Conservation (phyloP, 306 rosid genomes). For the Ochetophila trinervis region DNA sequence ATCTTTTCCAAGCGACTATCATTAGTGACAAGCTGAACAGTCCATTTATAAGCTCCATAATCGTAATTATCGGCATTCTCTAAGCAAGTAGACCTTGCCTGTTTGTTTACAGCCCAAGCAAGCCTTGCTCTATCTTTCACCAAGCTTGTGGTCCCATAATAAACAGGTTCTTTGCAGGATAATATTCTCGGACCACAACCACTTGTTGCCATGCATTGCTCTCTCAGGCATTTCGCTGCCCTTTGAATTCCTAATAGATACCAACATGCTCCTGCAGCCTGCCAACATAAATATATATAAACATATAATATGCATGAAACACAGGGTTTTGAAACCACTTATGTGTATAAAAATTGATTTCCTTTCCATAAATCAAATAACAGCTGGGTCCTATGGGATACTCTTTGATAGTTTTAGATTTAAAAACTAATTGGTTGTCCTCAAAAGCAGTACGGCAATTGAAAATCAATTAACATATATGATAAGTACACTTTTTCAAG, state of each 20-base stretch:
- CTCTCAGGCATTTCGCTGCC: conserved; percentile 62
- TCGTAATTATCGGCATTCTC: conserved; percentile 49
- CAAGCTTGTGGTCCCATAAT: conserved; percentile 46
- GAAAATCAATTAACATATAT: too few species aligned
- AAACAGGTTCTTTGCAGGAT: conserved; percentile 62
- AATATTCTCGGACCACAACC: conserved; percentile 51
- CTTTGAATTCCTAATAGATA: conserved; percentile 86
- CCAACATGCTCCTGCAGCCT: conserved; percentile 99
- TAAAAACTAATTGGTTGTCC: too few species aligned
- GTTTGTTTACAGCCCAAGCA: conserved; percentile 63
- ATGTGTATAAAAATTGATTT: too few species aligned
- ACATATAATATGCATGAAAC: neutral
- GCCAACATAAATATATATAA: neutral
- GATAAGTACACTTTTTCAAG: too few species aligned
- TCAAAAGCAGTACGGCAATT: too few species aligned
- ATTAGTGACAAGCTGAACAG: conserved; percentile 77
- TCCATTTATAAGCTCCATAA: conserved; percentile 82
- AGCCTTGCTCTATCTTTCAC: conserved; percentile 48
- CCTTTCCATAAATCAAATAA: too few species aligned
- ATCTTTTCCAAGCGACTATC: conserved; percentile 76
- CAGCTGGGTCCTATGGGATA: too few species aligned
- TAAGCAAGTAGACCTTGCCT: conserved; percentile 63
- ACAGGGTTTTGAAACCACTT: too few species aligned
- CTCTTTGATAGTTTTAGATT: too few species aligned
- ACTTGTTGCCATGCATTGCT: conserved; percentile 47